Base-by-base conservation (phyloP, 2,329 filamentous ascomycete species). In the Myriosclerotinia duriaeana region DNA sequence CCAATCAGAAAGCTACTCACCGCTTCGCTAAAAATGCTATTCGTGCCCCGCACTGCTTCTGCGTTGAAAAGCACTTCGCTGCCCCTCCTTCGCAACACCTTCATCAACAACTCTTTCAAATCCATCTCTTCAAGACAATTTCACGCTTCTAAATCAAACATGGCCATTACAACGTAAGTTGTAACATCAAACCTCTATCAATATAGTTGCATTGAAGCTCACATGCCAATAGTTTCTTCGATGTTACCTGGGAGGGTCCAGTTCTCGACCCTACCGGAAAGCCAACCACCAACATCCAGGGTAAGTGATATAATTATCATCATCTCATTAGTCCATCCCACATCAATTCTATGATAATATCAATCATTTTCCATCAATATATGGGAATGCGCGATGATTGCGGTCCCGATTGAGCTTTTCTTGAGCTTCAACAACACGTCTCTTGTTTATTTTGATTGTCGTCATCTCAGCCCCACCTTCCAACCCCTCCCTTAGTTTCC, bases 141-240 rank as follows among this genome's bases (percentile, higher is more conserved):
- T 78, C 82, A 85, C 78, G 83, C 86, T 76, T 84, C 90, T 78
- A 80, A 89, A 76, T 81, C 85, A 83, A 88, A 84, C 80, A 97
- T 96, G 92, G 81, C 83, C 77, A 81, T 86, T 79, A 87, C 89
- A 79, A 87, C 87, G 82, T 92, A 84, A 82, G 87, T 85, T 44
- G 2, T 15, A 9, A 5, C 1, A 36, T 42, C 11, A 30, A 30
- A 4, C 20, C 1, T 30, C 3, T 2, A n/a, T 40, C 12, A n/a
- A 20, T 1, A 6, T 2, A 17, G 63, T 63, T 54, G 60, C 69
- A 64, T 59, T 61, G 59, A 63, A 63, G 55, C 66, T 64, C 70
- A 71, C 66, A 48, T 55, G 54, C 77, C 53, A 62, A 67, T 69
- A 87, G 84, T 76, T 91, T 82, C 83, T 93, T 94, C 82, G 89